Conservation (phyloP, 768 basidiomycete species). For the Mycena rebaudengoi region DNA sequence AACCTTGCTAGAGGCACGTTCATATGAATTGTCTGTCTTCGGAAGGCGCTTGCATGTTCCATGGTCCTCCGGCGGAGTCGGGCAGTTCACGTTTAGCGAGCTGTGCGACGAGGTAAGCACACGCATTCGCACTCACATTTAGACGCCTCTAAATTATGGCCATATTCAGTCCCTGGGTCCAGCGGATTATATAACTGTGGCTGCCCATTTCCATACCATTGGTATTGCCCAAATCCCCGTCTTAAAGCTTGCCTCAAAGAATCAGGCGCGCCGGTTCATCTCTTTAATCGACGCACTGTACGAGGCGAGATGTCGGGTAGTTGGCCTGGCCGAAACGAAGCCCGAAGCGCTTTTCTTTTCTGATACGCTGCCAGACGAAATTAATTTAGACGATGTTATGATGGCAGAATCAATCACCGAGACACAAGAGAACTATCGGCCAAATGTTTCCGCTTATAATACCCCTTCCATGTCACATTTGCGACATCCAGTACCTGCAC, state of each 20-base stretch:
- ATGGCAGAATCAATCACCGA: slow-evolving; percentile 59
- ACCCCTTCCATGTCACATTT: slow-evolving; percentile 41
- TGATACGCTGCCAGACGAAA: slow-evolving; percentile 43
- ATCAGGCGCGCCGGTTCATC: slow-evolving; percentile 67
- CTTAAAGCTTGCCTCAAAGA: slow-evolving; percentile 58
- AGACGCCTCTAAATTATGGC: too few relatives aligned
- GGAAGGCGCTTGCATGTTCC: slow-evolving; percentile 55
- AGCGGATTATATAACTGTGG: slow-evolving; percentile 66
- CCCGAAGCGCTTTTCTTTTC: slow-evolving; percentile 64
- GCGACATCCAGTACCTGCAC: slow-evolving; percentile 36
- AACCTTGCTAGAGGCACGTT: slow-evolving; percentile 24
- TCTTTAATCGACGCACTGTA: slow-evolving; percentile 69
- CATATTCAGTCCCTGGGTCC: slow-evolving; percentile 57
- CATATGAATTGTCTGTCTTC: slow-evolving; percentile 52
- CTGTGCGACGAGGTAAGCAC: slow-evolving; percentile 49
- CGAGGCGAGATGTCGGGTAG: slow-evolving; percentile 47
- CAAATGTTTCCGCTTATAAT: slow-evolving; percentile 65
- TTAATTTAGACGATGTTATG: slow-evolving; percentile 40
- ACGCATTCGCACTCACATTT: too few relatives aligned
- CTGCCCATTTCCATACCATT: slow-evolving; percentile 57
- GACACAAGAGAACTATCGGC: slow-evolving; percentile 57
- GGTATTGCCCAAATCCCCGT: slow-evolving; percentile 59
- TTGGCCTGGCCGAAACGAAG: slow-evolving; percentile 49
- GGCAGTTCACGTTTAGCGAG: slow-evolving; percentile 58
- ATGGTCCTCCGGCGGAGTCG: slow-evolving; percentile 47